Base-by-base conservation (phyloP, 495 filamentous ascomycete genomes). In the Usnea hakonensis region DNA sequence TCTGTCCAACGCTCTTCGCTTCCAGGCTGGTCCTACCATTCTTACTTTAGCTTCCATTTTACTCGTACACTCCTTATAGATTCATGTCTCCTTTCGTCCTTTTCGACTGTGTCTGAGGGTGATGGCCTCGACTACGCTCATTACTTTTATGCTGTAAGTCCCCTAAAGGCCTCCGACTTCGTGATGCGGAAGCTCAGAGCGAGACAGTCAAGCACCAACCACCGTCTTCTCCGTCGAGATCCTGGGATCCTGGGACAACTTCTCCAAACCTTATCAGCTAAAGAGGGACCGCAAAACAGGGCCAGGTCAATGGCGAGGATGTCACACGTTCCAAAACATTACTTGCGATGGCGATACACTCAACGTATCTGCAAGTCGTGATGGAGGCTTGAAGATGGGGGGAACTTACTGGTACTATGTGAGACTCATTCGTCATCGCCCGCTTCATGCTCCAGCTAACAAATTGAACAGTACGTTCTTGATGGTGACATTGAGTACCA, bases 351-450 rank as follows among this genome's bases (percentile, higher is more conserved):
- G 90, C 26, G 81, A 88, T 58, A 69, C 77, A 17, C 54, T 66
- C n/a, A 73, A 78, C 48, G 74, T 76, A 50, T 74, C 73, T 16
- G 73, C 79, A 46, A 84, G 84, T 68, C 83, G 91, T 59, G 80
- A 81, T 37, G 91, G 91, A 35, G 91, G 87, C 28, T 79, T 96
- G 60, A 94, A 88, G 73, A 94, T 94, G 89, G 91, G 91, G 33
- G 85, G 85, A n/a, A 91, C 85, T 11, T 96, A 96, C 74, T 95
- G 91, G 82, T 96, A 95, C 77, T 95, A 91, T 75, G 90, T 94
- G 74, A 75, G 90, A 71, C 48, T 17, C 55, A 16, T 1, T 30
- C 17, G 19, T 6, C 16, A 35, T 56, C 10, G 37, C 30, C n/a
- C 37, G 53, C n/a, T 58, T n/a, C 19, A 32, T 3, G 23, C 54